Percentiles rank a stretch among this genome's conserved stretches.
Evolutionary conservation across 352 stramenopile genomes (phyloP).

Genomic region (Phytophthora pistaciae): DNA sequence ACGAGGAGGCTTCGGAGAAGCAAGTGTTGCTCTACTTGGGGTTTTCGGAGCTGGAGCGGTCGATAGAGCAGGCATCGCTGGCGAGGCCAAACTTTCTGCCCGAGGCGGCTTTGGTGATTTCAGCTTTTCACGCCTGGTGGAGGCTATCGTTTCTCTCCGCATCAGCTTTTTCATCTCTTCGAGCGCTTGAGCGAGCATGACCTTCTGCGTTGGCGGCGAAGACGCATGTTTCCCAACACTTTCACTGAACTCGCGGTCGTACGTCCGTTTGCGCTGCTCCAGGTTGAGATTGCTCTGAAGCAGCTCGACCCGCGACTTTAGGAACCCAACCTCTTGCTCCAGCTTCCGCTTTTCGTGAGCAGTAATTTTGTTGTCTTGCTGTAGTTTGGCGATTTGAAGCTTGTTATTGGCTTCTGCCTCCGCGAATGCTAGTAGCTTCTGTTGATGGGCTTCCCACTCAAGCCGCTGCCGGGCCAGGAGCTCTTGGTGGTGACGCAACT

Average conservation of each 20-base stretch:
- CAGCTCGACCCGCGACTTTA: constrained; percentile 45
- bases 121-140: constrained; percentile 45
- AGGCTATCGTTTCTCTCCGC: constrained; percentile 39
- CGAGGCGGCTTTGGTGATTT: constrained; percentile 30
- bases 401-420: constrained; percentile 42
- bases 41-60: constrained; percentile 8
- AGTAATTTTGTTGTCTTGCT: constrained; percentile 49
- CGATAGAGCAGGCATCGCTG: constrained; percentile 1
- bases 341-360: constrained; percentile 55
- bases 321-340: constrained; percentile 54
- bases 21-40: constrained; percentile 1
- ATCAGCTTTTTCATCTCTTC: constrained; percentile 50
- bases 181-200: constrained; percentile 40
- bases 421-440: constrained; percentile 39
- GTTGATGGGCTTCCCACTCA: constrained; percentile 38
- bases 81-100: neutral
- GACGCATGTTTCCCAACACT: constrained; percentile 22
- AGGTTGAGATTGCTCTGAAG: constrained; percentile 53
- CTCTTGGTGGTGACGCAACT: constrained; percentile 46
- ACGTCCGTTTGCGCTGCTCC: constrained; percentile 65
- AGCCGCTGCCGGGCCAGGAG: constrained; percentile 36
- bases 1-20: constrained; percentile 3
- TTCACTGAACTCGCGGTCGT: constrained; percentile 49
- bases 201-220: constrained; percentile 31
- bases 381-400: constrained; percentile 44